phyloP scores from a whole-genome alignment of 306 rosid genomes.

The Carpinus viminea region DNA sequence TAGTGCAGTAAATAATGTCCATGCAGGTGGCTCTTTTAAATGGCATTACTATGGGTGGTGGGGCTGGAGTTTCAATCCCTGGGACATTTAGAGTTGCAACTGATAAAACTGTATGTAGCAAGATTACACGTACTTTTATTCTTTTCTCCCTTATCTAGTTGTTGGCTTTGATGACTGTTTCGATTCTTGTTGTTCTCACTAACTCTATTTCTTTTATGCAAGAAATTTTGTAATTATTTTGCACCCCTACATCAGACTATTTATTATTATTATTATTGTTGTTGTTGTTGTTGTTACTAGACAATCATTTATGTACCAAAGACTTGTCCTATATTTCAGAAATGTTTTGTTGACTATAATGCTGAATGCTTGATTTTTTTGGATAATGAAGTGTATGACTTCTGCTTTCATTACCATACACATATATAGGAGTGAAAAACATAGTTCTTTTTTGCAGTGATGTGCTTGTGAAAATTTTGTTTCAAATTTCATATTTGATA shows the following conservation, averaged over 20 bases:
- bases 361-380: not conserved
- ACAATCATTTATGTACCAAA: not conserved
- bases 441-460: constrained; percentile 9
- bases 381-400: not conserved
- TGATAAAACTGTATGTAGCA: constrained; percentile 73
- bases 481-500: not conserved
- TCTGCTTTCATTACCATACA: not conserved
- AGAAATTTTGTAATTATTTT: not conserved
- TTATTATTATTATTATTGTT: not conserved
- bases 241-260: not conserved
- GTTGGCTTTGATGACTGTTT: constrained; percentile 10
- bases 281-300: not conserved
- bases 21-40: constrained; percentile 82
- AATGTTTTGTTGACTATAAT: not conserved
- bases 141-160: not conserved
- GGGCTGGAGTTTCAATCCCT: constrained; percentile 90
- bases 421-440: not conserved
- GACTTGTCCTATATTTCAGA: too few relatives aligned
- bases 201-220: not conserved
- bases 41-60: constrained; percentile 98
- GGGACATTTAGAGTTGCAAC: constrained; percentile 86
- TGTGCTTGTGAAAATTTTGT: constrained; percentile 14
- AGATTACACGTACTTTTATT: constrained; percentile 2
- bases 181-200: not conserved
- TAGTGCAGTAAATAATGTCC: constrained; percentile 20